A percentile compares a stretch with the other conserved stretches of the same genome.
These are phyloP conservation scores for Fallopia convolvulus DNA, from an alignment of 148 eudicot genomes.

Conservation along the genomic window DNA sequence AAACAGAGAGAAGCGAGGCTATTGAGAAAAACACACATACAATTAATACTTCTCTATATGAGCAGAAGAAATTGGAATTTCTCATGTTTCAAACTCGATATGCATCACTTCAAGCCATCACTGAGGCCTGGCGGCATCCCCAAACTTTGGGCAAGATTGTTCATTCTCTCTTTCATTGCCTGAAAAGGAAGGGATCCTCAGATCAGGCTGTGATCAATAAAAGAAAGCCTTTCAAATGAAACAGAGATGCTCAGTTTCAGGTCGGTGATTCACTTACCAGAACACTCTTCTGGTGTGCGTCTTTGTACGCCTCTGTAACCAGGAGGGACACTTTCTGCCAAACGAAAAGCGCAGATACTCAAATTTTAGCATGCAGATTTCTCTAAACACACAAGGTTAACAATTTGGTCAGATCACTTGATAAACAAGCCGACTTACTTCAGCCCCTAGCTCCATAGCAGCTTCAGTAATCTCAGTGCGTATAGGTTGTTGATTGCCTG, in stretches of 20 bases:
- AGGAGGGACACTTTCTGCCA: constrained; percentile 75
- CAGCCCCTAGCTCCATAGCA: constrained; percentile 89
- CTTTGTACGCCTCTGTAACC: constrained; percentile 88
- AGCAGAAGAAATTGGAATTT: background rate
- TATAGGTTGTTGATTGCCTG: constrained; percentile 92
- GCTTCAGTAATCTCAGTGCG: constrained; percentile 96
- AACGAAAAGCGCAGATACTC: background rate
- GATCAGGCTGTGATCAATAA: background rate
- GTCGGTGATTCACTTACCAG: constrained; percentile 32
- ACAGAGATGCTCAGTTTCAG: background rate
- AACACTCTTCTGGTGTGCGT: constrained; percentile 92
- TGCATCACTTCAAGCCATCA: constrained; percentile 43
- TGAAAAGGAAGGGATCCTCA: constrained; percentile 12
- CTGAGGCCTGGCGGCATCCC: constrained; percentile 81
- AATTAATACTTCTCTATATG: background rate
- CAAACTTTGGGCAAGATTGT: constrained; percentile 73
- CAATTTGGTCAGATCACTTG: background rate
- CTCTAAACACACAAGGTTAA: background rate
- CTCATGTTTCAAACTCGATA: background rate
- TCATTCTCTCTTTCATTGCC: constrained; percentile 91
- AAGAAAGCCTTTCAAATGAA: background rate
- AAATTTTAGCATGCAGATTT: background rate
- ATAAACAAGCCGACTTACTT: constrained; percentile 34
- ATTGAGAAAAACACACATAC: background rate
- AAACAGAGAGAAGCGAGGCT: background rate